These are phyloP conservation scores for Lonicera japonica DNA, from an alignment of 129 eudicot genomes.

Conservation along the genomic window DNA sequence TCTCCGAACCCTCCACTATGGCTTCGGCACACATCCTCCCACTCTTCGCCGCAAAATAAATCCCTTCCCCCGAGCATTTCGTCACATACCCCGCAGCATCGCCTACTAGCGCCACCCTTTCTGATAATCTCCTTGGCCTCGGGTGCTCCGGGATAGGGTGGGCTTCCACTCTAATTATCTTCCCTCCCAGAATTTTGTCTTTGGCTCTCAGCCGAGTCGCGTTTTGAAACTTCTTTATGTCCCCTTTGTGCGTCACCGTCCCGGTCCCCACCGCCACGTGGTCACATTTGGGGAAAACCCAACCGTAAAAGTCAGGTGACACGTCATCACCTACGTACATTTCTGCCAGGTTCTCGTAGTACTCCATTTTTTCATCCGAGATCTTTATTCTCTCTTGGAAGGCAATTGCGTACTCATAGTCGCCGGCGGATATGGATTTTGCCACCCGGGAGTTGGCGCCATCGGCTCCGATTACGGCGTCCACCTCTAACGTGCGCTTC, in stretches of 20 bases:
- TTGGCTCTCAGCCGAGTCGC: constrained; percentile 77
- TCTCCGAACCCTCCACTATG: constrained; percentile 84
- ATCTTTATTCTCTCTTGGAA: constrained; percentile 83
- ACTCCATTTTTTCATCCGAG: constrained; percentile 74
- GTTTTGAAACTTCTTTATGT: constrained; percentile 73
- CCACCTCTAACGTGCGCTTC: constrained; percentile 53
- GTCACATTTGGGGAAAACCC: constrained; percentile 63
- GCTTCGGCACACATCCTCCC: constrained; percentile 99
- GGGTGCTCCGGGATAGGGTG: constrained; percentile 99
- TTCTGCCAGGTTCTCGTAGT: constrained; percentile 83
- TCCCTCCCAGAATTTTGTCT: constrained; percentile 80
- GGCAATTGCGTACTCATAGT: constrained; percentile 94
- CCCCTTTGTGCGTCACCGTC: constrained; percentile 86
- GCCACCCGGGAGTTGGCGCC: constrained; percentile 98
- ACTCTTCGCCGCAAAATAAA: constrained; percentile 94
- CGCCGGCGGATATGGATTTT: constrained; percentile 74
- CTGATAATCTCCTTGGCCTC: constrained; percentile 52
- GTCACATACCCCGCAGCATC: constrained; percentile 98
- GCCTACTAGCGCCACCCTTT: constrained; percentile 77
- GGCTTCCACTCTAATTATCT: constrained; percentile 85
- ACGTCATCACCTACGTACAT: constrained; percentile 99
- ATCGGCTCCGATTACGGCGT: constrained; percentile 93
- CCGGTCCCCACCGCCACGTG: constrained; percentile 86
- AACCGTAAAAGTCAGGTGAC: constrained; percentile 92
- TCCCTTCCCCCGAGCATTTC: constrained; percentile 94